phyloP scores from a whole-genome alignment of 108 stramenopile species.

The Nitzschia putrida region DNA sequence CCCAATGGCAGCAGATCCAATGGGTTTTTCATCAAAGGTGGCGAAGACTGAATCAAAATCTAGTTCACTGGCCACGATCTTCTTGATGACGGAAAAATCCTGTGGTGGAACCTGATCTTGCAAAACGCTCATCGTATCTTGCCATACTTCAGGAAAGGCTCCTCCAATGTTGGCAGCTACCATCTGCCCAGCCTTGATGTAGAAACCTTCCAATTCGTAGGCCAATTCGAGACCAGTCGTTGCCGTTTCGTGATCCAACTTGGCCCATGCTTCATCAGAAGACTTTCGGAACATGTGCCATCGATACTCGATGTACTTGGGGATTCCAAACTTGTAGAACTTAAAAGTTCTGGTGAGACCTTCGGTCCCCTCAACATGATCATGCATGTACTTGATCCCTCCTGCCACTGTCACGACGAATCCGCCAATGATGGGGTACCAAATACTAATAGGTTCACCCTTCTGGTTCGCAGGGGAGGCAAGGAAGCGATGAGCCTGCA shows the following conservation, averaged over 20 bases:
- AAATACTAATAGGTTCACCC: conserved; percentile 3
- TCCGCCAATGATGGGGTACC: conserved; percentile 37
- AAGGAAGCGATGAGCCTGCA: not conserved
- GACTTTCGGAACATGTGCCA: conserved; percentile 55
- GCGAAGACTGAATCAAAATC: conserved; percentile 61
- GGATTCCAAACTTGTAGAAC: conserved; percentile 64
- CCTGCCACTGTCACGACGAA: conserved; percentile 37
- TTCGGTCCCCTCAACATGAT: conserved; percentile 64
- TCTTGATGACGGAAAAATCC: conserved; percentile 57
- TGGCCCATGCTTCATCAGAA: conserved; percentile 66
- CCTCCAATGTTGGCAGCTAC: conserved; percentile 79
- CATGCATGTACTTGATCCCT: conserved; percentile 52
- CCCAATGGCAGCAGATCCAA: conserved; percentile 84
- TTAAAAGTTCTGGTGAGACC: conserved; percentile 48
- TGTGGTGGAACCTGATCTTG: conserved; percentile 78
- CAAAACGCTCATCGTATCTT: conserved; percentile 78
- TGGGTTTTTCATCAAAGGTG: conserved; percentile 72
- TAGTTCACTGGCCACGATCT: conserved; percentile 66
- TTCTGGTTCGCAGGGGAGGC: not conserved
- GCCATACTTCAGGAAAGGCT: conserved; percentile 84
- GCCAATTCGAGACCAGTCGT: conserved; percentile 67
- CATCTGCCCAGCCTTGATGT: conserved; percentile 86
- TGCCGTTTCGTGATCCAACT: conserved; percentile 62
- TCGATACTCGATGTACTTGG: conserved; percentile 67
- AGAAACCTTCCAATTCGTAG: conserved; percentile 79